A percentile compares a stretch with the other conserved stretches of the same genome.
Evolutionary conservation across 208 protist species (phyloP).

Genomic region (Wallacemonas sp.): DNA sequence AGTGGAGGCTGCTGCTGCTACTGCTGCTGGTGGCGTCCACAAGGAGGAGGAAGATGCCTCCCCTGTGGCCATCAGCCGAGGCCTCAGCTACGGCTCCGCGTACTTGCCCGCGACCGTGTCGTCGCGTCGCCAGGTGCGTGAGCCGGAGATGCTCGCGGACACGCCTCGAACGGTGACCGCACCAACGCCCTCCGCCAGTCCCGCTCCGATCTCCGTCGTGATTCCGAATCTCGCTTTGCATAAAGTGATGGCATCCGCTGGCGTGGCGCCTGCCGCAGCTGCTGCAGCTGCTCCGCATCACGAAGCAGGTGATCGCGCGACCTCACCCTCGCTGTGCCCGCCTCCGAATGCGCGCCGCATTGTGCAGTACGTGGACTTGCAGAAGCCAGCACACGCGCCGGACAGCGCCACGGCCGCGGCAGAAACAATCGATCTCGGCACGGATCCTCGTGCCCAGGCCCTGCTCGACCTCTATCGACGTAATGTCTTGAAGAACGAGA

Average conservation of each 20-base stretch:
- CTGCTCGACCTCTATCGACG: constrained; percentile 15
- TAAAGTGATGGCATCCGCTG: not conserved
- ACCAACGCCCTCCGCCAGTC: not conserved
- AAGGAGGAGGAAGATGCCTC: too few species aligned
- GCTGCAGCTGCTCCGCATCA: not conserved
- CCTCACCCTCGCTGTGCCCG: constrained; percentile 19
- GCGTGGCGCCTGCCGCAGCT: not conserved
- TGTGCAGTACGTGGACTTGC: constrained; percentile 16
- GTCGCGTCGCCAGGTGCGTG: not conserved
- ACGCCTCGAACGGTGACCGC: constrained; percentile 5
- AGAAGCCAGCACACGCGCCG: not conserved
- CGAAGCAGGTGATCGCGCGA: not conserved
- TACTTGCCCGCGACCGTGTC: constrained; percentile 5
- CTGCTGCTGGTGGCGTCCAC: too few species aligned
- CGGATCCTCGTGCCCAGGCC: constrained; percentile 4
- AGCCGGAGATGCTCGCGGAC: not conserved
- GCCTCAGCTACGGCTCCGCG: constrained; percentile 12
- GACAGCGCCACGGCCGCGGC: not conserved
- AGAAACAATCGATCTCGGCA: not conserved
- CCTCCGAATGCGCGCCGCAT: constrained; percentile 12
- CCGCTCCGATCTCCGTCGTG: not conserved
- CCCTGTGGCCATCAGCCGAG: not conserved
- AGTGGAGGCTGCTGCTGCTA: too few species aligned
- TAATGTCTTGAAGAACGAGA: constrained; percentile 10
- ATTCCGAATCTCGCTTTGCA: constrained; percentile 1